phyloP scores from a whole-genome alignment of 225 moss, liverwort and hornwort genomes.

The Polytrichum commune region DNA sequence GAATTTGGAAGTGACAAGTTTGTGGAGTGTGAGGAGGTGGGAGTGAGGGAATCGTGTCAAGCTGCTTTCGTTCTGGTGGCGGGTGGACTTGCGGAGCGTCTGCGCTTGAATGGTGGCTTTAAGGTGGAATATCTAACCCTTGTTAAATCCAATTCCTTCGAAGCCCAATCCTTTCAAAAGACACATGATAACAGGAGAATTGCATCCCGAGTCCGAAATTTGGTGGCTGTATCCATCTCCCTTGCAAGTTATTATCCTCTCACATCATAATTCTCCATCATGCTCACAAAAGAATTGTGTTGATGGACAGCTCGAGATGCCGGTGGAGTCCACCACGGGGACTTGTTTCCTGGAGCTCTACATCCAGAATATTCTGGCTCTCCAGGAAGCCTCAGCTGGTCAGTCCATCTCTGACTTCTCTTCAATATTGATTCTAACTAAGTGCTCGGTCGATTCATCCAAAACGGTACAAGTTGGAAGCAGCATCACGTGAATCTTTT shows the following conservation, averaged over 20 bases:
- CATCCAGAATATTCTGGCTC: slow-evolving; percentile 57
- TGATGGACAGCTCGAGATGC: slow-evolving; percentile 52
- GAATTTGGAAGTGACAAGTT: slow-evolving; percentile 51
- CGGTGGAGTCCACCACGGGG: slow-evolving; percentile 52
- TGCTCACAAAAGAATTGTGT: not conserved
- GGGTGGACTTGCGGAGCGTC: slow-evolving; percentile 70
- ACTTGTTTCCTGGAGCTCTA: slow-evolving; percentile 61
- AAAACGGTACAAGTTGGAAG: too few relatives aligned
- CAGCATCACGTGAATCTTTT: too few relatives aligned
- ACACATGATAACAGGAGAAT: too few relatives aligned
- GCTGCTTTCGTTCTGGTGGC: slow-evolving; percentile 70
- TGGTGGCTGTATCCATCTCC: not conserved
- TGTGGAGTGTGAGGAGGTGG: slow-evolving; percentile 57
- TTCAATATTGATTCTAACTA: slow-evolving; percentile 1
- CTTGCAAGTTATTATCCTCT: not conserved
- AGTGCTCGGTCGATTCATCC: too few relatives aligned
- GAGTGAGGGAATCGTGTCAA: slow-evolving; percentile 38
- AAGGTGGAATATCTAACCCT: slow-evolving; percentile 34
- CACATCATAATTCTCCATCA: not conserved
- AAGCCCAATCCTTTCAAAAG: too few relatives aligned
- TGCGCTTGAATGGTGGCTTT: slow-evolving; percentile 48
- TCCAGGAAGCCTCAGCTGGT: slow-evolving; percentile 39
- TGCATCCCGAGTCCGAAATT: too few relatives aligned
- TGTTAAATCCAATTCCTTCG: not conserved
- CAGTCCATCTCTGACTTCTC: not conserved